Percentiles rank a stretch among this genome's conserved stretches.
Evolutionary conservation across 306 rosid genomes (phyloP).

Genomic region (Citrullus mucosospermus): DNA sequence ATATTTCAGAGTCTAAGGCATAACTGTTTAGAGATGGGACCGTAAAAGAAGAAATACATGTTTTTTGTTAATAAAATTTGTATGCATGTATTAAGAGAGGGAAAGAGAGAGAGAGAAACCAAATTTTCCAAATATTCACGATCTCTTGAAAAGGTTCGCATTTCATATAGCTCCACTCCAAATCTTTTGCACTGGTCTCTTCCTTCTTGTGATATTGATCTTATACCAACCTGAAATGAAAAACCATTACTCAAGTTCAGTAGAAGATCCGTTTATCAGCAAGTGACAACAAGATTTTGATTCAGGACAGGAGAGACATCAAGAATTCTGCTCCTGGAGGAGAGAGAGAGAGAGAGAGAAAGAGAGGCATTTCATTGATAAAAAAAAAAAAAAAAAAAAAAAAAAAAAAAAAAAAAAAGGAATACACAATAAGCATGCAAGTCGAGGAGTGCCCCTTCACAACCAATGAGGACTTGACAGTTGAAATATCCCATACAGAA

Average conservation of each 20-base stretch:
- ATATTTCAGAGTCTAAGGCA: background rate
- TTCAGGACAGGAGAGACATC: background rate
- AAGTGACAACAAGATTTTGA: background rate
- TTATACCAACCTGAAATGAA: slow-evolving; percentile 62
- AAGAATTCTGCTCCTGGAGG: background rate
- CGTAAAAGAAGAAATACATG: background rate
- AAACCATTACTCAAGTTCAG: slow-evolving; percentile 11
- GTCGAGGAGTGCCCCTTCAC: background rate
- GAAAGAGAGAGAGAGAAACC: slow-evolving; percentile 24
- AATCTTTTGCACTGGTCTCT: slow-evolving; percentile 76
- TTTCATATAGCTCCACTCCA: slow-evolving; percentile 92
- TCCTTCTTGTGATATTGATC: slow-evolving; percentile 79
- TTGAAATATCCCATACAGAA: background rate
- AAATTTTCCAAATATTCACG: slow-evolving; percentile 57
- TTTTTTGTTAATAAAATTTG: background rate
- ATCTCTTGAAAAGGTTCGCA: slow-evolving; percentile 82
- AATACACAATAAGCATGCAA: background rate
- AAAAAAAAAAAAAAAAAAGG: background rate
- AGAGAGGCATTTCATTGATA: background rate
- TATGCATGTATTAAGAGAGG: background rate
- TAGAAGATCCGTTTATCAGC: background rate
- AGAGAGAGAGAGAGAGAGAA: too few relatives aligned
- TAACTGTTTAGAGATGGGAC: background rate
- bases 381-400: background rate
- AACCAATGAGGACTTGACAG: background rate